Evolutionary conservation across 441 rosid genomes (phyloP).

Genomic region (Lepidium campestre): DNA sequence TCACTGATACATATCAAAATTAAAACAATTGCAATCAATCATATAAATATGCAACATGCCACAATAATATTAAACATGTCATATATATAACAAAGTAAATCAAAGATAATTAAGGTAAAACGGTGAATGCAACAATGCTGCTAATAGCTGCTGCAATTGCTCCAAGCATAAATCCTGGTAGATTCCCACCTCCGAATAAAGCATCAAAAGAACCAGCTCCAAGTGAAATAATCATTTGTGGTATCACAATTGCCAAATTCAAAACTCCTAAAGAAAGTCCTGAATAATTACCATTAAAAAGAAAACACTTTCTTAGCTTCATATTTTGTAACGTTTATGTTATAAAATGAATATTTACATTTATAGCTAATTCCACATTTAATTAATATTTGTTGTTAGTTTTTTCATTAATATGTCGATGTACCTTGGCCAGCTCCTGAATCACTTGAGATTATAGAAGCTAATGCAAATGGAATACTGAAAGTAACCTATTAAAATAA

Average conservation of each 20-base stretch:
- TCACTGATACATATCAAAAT: too few species aligned
- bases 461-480: slow-evolving; percentile 84
- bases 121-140: slow-evolving; percentile 48
- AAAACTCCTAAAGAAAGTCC: slow-evolving; percentile 88
- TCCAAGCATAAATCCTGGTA: slow-evolving; percentile 54
- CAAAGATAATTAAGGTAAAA: slow-evolving; percentile 35
- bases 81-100: neutral
- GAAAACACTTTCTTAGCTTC: neutral
- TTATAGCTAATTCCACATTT: neutral
- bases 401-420: too few species aligned
- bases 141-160: slow-evolving; percentile 59
- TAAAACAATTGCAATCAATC: too few species aligned
- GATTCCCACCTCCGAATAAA: slow-evolving; percentile 36
- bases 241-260: slow-evolving; percentile 71
- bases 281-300: neutral
- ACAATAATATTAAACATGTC: neutral
- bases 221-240: slow-evolving; percentile 47
- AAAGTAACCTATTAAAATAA: slow-evolving; percentile 49
- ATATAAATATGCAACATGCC: neutral
- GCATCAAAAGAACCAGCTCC: slow-evolving; percentile 40
- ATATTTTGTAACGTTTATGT: neutral
- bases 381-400: too few species aligned
- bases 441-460: slow-evolving; percentile 61
- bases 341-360: neutral
- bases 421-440: slow-evolving; percentile 93